Evolutionary conservation across 768 basidiomycete species (phyloP), one percentile per base, ranked within the genome.

Genomic region (Mycena rebaudengoi): DNA sequence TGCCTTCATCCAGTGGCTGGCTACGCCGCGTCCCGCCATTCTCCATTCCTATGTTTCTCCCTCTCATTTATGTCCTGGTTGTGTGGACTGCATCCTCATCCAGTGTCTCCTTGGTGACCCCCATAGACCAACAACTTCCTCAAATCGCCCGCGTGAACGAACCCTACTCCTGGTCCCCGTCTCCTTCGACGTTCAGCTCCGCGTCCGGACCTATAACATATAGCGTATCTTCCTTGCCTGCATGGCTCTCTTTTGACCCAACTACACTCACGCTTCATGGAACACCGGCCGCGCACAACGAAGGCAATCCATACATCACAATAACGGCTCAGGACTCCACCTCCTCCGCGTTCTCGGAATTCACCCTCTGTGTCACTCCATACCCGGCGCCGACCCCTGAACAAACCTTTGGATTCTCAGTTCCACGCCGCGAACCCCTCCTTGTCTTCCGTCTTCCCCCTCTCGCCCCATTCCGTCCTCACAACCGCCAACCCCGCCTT

Each of bases 241-340:
- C 71, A 4, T 99, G 96, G 96, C 83, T 95, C 51, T 73, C 79
- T 5, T 97, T 96, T 73, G 85, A 96, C 74, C 74, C 85, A 21
- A 59, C 69, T 7, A 83, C 85, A 0, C 76, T 78, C 33, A 88
- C 88, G 1, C 89, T 99, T 62, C 73, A 76, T 53, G 96, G 96
- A 7, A 88, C 83, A 0, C 95, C 96, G 13, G 69, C 83, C 4
- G 58, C 78, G 8, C 64, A 75, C 18, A 92, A 96, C 73, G 84
- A 88, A 69, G 94, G 91, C 29, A 80, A 83, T 60, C 81, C 82
- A 2, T 75, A 76, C 44, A 81, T 98, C 49, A 86, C 82, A 7
- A 76, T 98, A 18, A 86, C 82, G 7, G 95, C 91, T 3, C 80
- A 79, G 32, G 89, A 88, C 65, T 73, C 80, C 1, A 76, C 80